Evolutionary conservation across 768 basidiomycete genomes (phyloP).

Genomic region (Amanita pseudoporphyria): DNA sequence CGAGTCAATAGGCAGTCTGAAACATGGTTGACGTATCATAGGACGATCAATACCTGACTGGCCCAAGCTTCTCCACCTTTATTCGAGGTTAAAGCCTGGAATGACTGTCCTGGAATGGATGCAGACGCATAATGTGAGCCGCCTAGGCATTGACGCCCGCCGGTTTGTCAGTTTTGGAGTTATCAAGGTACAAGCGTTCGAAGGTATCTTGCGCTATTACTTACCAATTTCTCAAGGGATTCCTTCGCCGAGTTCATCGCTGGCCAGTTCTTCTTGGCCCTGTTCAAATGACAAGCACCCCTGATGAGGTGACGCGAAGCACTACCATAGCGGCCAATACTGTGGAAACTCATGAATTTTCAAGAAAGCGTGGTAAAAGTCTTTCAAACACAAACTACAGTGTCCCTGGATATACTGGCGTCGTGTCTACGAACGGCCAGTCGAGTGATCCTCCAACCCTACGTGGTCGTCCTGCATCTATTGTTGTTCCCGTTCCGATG

Average conservation of each 20-base stretch:
- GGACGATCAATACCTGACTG: conserved; percentile 67
- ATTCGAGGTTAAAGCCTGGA: conserved; percentile 78
- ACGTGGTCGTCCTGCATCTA: conserved; percentile 20
- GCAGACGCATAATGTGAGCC: conserved; percentile 59
- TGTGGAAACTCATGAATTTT: conserved; percentile 11
- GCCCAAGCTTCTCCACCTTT: conserved; percentile 79
- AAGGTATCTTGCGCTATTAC: not conserved
- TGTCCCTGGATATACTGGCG: conserved; percentile 14
- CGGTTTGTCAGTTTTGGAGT: conserved; percentile 97
- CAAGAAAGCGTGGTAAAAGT: conserved; percentile 30
- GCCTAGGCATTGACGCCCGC: conserved; percentile 76
- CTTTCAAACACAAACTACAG: conserved; percentile 21
- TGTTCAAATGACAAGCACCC: conserved; percentile 8
- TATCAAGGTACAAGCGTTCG: conserved; percentile 65
- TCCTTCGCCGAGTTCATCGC: conserved; percentile 87
- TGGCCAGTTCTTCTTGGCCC: conserved; percentile 66
- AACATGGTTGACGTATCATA: conserved; percentile 14
- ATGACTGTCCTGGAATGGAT: conserved; percentile 86
- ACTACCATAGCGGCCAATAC: not conserved
- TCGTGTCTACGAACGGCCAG: conserved; percentile 8
- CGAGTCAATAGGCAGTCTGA: not conserved
- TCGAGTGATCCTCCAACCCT: conserved; percentile 8
- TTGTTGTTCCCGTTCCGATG: conserved; percentile 11
- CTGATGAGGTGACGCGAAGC: not conserved
- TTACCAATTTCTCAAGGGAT: conserved; percentile 45